Conservation (phyloP, 202 grass and related monocot species). For the Carex arenaria region DNA sequence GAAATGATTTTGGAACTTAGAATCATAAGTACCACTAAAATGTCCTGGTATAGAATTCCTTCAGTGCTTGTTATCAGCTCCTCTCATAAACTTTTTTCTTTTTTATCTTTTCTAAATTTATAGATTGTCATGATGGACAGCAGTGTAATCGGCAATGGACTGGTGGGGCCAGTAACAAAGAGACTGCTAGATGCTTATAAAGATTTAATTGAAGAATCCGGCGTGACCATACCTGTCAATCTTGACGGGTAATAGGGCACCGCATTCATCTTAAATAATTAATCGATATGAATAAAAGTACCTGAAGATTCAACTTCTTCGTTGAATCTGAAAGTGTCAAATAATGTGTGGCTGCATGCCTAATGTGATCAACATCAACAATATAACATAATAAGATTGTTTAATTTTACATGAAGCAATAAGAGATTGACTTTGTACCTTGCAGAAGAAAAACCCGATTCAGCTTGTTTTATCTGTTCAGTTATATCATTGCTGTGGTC, state of each 20-base stretch:
- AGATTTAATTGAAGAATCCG: constrained; percentile 46
- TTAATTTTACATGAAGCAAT: not conserved
- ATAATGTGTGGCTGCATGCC: not conserved
- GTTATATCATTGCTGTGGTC: not conserved
- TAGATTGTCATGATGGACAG: constrained; percentile 66
- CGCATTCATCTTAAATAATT: not conserved
- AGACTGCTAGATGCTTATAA: constrained; percentile 67
- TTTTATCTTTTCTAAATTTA: not conserved
- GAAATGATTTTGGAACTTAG: no score
- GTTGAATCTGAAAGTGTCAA: not conserved
- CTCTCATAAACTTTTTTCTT: not conserved
- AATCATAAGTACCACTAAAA: no score
- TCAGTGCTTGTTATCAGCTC: not conserved
- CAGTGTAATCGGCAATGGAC: constrained; percentile 35
- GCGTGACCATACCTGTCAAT: constrained; percentile 50
- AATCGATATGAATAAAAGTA: not conserved
- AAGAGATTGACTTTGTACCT: not conserved
- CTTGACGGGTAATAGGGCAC: constrained; percentile 2
- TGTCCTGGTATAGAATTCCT: not conserved
- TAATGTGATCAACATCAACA: not conserved
- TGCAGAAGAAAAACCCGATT: not conserved
- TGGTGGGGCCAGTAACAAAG: constrained; percentile 54
- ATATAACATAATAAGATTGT: not conserved
- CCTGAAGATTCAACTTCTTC: constrained; percentile 4
- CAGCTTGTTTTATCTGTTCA: not conserved